Conservation (phyloP, 768 basidiomycete genomes). For the Lactarius trivialis region DNA sequence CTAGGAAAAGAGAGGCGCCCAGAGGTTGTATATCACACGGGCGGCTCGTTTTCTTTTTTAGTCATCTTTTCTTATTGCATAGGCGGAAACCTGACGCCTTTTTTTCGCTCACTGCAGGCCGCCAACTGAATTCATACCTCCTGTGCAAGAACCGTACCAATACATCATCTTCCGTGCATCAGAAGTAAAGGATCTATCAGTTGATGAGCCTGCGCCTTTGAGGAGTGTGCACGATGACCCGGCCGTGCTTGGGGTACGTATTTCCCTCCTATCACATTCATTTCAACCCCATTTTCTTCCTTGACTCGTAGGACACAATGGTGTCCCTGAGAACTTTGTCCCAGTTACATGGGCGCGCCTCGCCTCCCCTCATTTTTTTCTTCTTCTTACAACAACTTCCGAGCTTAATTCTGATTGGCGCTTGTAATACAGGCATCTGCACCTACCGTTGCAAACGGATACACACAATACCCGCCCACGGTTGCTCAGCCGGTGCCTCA, state of each 20-base stretch:
- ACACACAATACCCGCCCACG: constrained; percentile 23
- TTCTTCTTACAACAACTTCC: constrained; percentile 36
- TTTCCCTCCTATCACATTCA: not conserved
- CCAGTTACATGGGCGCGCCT: not conserved
- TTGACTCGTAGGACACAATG: constrained; percentile 37
- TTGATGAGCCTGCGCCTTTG: constrained; percentile 55
- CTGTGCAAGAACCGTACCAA: constrained; percentile 75
- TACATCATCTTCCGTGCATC: constrained; percentile 90
- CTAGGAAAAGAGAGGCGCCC: constrained; percentile 43
- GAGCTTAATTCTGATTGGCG: constrained; percentile 11
- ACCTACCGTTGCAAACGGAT: constrained; percentile 31
- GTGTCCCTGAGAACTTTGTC: constrained; percentile 37
- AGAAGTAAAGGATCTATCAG: constrained; percentile 83
- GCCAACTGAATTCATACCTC: constrained; percentile 72
- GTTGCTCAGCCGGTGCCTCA: constrained; percentile 25
- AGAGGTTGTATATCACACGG: constrained; percentile 46
- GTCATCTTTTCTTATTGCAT: not conserved
- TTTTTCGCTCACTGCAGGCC: constrained; percentile 42
- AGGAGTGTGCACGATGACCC: constrained; percentile 78
- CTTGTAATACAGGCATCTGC: constrained; percentile 41
- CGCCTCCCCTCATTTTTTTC: constrained; percentile 45
- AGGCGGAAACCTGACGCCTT: constrained; percentile 23
- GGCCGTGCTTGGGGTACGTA: constrained; percentile 70
- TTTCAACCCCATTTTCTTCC: constrained; percentile 19
- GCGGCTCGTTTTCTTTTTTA: constrained; percentile 50